Evolutionary conservation across 2,329 filamentous ascomycete species (phyloP), one percentile per base, ranked within the genome.

Genomic region (Periconia sp.): DNA sequence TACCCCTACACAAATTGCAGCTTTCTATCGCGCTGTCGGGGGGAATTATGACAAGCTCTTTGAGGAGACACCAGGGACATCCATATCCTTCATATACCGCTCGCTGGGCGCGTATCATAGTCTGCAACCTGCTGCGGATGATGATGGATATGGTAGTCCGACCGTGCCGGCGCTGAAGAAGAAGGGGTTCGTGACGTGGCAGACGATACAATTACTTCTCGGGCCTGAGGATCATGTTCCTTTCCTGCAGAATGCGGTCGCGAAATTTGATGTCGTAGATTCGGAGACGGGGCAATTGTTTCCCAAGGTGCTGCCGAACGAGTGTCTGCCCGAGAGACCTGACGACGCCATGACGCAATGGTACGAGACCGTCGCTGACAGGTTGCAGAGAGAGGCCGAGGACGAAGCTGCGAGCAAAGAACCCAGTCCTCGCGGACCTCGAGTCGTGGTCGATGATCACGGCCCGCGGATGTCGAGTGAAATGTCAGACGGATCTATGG

Each of bases 21-120:
- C 68, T 28, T 78, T 77, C 69, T 78, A 79, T 64, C 71, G 72
- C 48, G 65, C 74, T 40, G 63, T 76, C 48, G 56, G 75, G 57
- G 67, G 73, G 58, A 56, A 76, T 71, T 63, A 75, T 67, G 75
- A 78, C 44, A 65, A 75, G 17, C 81, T 97, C 40, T 97, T 97
- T 68, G 76, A 92, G 29, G 79, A 86, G 3, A 89, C 87, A 23
- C 85, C 87, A 15, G 74, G 85, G 47, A 75, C 83, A 25, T 86
- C 87, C 30, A 85, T 99, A 50, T 94, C 92, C 19, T 95, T 90
- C 73, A 94, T 96, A 53, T 97, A 95, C 78, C 88, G 90, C 62
- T 88, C 88, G 6, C 83, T 95, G 37, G 94, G 92, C 56, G 96
- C 92, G 67, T 88, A 91, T 59, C 92, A 97, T 72, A 85, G 84